Base-by-base conservation (phyloP, 1,139 yeast genomes). In the Geotrichum restrictum region DNA sequence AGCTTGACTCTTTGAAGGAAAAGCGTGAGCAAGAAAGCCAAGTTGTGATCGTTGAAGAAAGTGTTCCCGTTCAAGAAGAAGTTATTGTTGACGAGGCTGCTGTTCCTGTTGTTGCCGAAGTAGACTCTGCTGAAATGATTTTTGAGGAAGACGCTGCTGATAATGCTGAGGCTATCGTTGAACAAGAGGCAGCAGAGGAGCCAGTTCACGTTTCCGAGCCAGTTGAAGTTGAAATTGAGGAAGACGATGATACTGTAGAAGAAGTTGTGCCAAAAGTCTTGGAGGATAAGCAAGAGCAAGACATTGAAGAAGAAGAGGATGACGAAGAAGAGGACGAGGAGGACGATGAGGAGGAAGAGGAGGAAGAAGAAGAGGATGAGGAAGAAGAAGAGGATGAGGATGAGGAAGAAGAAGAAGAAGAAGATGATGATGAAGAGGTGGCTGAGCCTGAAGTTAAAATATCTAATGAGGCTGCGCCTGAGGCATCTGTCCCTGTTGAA, bases 391-490 rank as follows among this genome's bases (percentile, higher is more conserved):
- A 21, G 5, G 48, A 51, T n/a, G 46, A 10, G 13, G 39, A 13
- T 16, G 50, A 32, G 10, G 29, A 27, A 3, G 54, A 41, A 16
- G 67, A 64, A 55, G 57, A 61, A 45, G 64, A 65, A 11, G 63
- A 62, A 13, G 65, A 63, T 44, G 65, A 64, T n/a, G 67, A 65
- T 39, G 68, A 64, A 42, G 67, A 65, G 22, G 65, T 62, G 52
- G 62, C 60, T 54, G 59, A 56, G 51, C 18, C 22, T 1, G 43
- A 16, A 5, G 37, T n/a, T 3, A 48, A 51, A 16, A 27, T 11
- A 14, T 36, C 13, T 34, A 43, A 16, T n/a, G 32, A 24, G 4
- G 52, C 14, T 10, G 49, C 27, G 5, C 44, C 43, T 4, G 55
- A 42, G 22, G 57, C 41, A 41, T 48, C 38, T 13, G 48, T 16